Percentiles rank a stretch among this genome's conserved stretches.
Conservation (phyloP, 345 rosid species). For the Noccaea bulbosa region DNA sequence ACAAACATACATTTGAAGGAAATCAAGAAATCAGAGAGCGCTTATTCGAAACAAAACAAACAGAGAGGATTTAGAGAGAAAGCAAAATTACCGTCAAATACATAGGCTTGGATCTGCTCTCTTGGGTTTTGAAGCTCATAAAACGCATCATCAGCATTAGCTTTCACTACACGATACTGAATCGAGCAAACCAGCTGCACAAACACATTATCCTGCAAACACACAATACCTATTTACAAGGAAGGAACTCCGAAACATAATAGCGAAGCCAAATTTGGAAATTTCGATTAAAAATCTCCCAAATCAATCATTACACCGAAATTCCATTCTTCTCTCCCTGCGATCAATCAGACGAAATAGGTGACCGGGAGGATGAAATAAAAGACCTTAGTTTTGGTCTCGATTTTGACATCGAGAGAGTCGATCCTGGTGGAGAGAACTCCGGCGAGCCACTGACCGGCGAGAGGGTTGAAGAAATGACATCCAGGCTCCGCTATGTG, state of each 20-base stretch:
- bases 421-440: slow-evolving; percentile 82
- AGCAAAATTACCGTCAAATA: slow-evolving; percentile 74
- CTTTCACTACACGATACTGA: slow-evolving; percentile 75
- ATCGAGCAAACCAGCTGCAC: slow-evolving; percentile 94
- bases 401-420: slow-evolving; percentile 89
- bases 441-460: slow-evolving; percentile 83
- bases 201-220: slow-evolving; percentile 86
- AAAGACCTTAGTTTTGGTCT: slow-evolving; percentile 89
- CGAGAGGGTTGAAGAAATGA: slow-evolving; percentile 69
- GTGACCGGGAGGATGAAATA: neutral
- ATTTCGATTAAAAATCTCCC: neutral
- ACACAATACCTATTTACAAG: neutral
- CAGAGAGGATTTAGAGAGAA: neutral
- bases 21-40: slow-evolving; percentile 19
- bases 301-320: neutral
- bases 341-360: neutral
- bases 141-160: slow-evolving; percentile 94
- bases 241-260: neutral
- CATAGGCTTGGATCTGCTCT: slow-evolving; percentile 97
- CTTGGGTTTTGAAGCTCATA: slow-evolving; percentile 89
- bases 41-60: neutral
- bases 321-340: neutral
- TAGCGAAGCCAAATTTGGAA: neutral
- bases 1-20: neutral
- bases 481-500: slow-evolving; percentile 82